Conservation (phyloP, 805 yeast genomes). For the Kuraishia hungarica region DNA sequence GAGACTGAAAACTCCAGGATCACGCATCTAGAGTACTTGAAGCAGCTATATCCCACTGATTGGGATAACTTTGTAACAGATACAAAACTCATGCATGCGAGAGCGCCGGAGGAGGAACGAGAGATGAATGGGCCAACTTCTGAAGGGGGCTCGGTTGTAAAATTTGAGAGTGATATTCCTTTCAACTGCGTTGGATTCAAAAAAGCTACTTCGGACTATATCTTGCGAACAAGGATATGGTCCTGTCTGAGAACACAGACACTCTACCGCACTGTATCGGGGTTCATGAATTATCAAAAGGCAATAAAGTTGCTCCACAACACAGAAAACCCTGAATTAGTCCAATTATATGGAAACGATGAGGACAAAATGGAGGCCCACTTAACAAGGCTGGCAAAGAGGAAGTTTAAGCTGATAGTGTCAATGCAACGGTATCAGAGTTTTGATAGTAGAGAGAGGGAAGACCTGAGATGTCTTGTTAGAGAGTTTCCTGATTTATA, state of each 20-base stretch:
- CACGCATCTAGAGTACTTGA: conserved; percentile 71
- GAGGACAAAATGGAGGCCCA: conserved; percentile 56
- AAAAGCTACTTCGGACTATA: conserved; percentile 51
- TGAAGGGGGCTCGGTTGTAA: conserved; percentile 26
- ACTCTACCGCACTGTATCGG: conserved; percentile 72
- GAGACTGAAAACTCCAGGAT: conserved; percentile 36
- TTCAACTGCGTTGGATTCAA: conserved; percentile 68
- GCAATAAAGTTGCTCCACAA: conserved; percentile 66
- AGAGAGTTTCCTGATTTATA: conserved; percentile 63
- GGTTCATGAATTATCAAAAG: conserved; percentile 69
- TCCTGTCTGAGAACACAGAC: conserved; percentile 81
- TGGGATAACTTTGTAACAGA: conserved; percentile 80
- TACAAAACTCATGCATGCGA: conserved; percentile 56
- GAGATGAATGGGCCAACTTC: conserved; percentile 7
- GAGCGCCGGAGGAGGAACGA: conserved; percentile 27
- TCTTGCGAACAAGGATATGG: conserved; percentile 76
- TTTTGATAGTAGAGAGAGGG: conserved; percentile 56
- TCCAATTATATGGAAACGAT: conserved; percentile 30
- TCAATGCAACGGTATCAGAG: conserved; percentile 81
- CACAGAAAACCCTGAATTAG: conserved; percentile 53
- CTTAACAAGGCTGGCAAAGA: conserved; percentile 60
- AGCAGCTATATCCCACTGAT: conserved; percentile 61
- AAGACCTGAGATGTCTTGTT: conserved; percentile 58
- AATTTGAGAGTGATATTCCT: conserved; percentile 49
- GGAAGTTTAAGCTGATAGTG: conserved; percentile 74